phyloP scores from a whole-genome alignment of 2,329 filamentous ascomycete species.

The Fusarium annulatum region DNA sequence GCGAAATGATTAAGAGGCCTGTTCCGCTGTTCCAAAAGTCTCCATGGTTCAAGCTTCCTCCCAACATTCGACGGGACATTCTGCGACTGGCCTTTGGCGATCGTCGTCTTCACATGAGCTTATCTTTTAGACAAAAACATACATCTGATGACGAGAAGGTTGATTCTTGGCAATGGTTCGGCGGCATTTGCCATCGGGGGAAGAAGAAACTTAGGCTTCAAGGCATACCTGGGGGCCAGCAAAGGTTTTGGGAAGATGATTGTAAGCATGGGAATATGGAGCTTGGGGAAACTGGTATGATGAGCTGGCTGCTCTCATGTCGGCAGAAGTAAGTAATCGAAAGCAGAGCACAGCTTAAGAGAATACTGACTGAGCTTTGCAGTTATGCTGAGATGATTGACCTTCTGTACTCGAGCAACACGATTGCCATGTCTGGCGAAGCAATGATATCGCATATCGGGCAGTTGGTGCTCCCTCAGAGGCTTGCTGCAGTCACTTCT shows the following conservation, averaged over 20 bases:
- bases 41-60: neutral
- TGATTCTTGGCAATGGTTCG: neutral
- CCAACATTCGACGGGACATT: neutral
- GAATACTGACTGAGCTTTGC: neutral
- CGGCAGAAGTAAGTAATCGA: constrained; percentile 8
- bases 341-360: neutral
- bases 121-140: neutral
- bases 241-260: neutral
- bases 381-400: constrained; percentile 12
- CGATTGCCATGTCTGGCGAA: neutral
- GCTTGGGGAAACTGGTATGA: neutral
- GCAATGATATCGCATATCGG: neutral
- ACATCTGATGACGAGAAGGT: neutral
- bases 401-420: constrained; percentile 4
- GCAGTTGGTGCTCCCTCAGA: neutral
- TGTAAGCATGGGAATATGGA: neutral
- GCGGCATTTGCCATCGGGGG: neutral
- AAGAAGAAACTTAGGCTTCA: too few relatives aligned
- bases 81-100: neutral
- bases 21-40: neutral
- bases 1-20: neutral
- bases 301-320: constrained; percentile 11
- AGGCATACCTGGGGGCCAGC: neutral
- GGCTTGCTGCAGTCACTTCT: neutral
- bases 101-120: neutral